These are phyloP conservation scores for Eimeria tenella DNA, from an alignment of 169 alveolate species.

Conservation along the genomic window DNA sequence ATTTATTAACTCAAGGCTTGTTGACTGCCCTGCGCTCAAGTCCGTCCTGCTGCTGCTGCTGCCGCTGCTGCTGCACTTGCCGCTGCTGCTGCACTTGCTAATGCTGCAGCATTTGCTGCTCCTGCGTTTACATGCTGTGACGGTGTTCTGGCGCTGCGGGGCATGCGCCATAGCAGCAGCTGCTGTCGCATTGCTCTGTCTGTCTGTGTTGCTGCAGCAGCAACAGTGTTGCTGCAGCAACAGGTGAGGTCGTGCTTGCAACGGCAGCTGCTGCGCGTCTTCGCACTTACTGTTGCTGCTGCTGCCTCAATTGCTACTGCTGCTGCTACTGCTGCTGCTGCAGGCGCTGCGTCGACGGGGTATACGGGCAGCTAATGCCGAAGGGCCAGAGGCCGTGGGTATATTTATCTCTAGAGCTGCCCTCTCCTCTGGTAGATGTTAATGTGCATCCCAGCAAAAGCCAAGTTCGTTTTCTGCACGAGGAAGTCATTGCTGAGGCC, in stretches of 20 bases:
- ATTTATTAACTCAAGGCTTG: constrained; percentile 97
- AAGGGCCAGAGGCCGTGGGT: constrained; percentile 90
- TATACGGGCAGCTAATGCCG: constrained; percentile 84
- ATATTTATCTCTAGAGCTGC: constrained; percentile 95
- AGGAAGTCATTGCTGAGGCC: constrained; percentile 31
- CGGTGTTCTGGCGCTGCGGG: constrained; percentile 22
- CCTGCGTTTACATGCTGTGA: constrained; percentile 7
- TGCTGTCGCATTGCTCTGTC: too few species aligned
- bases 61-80: not conserved
- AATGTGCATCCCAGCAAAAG: constrained; percentile 99
- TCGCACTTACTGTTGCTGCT: not conserved
- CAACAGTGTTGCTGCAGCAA: not conserved
- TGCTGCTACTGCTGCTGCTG: constrained; percentile 44
- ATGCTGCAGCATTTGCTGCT: constrained; percentile 29
- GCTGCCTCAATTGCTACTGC: not conserved
- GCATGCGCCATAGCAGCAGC: too few species aligned
- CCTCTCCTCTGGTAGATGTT: constrained; percentile 96
- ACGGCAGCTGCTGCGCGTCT: not conserved
- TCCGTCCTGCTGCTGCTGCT: constrained; percentile 5
- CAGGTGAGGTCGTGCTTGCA: not conserved
- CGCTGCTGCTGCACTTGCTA: not conserved
- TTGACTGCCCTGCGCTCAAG: constrained; percentile 91
- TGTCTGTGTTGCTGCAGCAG: constrained; percentile 1
- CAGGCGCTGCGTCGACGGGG: constrained; percentile 79
- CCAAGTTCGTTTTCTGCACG: constrained; percentile 72